Percentiles rank a stretch among this genome's conserved stretches.
phyloP scores from a whole-genome alignment of 192 early-diverging fungal genomes.

The Umbelopsis ramanniana region DNA sequence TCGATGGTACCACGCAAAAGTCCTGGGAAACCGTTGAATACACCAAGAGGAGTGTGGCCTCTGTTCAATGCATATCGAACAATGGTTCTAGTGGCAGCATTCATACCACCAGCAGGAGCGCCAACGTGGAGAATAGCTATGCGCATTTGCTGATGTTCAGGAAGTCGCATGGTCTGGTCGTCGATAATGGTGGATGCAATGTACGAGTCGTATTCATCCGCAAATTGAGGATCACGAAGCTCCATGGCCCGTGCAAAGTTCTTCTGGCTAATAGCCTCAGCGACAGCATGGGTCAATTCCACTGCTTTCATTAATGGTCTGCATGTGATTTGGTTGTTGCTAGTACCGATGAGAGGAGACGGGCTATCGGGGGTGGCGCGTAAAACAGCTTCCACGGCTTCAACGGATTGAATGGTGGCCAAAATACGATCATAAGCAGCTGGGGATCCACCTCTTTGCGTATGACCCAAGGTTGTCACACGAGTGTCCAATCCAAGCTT shows the following conservation, averaged over 20 bases:
- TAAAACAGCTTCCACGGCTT: conserved; percentile 94
- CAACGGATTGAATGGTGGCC: conserved; percentile 89
- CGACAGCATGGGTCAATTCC: conserved; percentile 86
- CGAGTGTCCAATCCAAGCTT: conserved; percentile 88
- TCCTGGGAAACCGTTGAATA: conserved; percentile 92
- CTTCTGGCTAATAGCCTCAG: conserved; percentile 77
- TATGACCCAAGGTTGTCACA: conserved; percentile 92
- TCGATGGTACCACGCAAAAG: conserved; percentile 80
- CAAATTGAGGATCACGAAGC: conserved; percentile 88
- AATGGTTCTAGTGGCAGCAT: conserved; percentile 89
- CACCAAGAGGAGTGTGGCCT: conserved; percentile 84
- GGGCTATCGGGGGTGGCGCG: conserved; percentile 81
- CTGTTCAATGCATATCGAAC: conserved; percentile 86
- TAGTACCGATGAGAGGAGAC: conserved; percentile 91
- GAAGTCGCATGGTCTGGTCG: conserved; percentile 42
- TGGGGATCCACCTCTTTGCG: conserved; percentile 92
- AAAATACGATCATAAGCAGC: conserved; percentile 92
- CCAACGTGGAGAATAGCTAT: conserved; percentile 93
- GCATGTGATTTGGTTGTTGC: conserved; percentile 84
- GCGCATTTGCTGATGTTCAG: conserved; percentile 62
- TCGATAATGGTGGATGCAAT: conserved; percentile 60
- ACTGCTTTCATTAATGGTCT: conserved; percentile 93
- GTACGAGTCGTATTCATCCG: conserved; percentile 65
- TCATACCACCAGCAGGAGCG: conserved; percentile 98
- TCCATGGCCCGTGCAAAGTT: conserved; percentile 92